phyloP scores from a whole-genome alignment of 140 eudicot genomes.

The Bidens hawaiensis region DNA sequence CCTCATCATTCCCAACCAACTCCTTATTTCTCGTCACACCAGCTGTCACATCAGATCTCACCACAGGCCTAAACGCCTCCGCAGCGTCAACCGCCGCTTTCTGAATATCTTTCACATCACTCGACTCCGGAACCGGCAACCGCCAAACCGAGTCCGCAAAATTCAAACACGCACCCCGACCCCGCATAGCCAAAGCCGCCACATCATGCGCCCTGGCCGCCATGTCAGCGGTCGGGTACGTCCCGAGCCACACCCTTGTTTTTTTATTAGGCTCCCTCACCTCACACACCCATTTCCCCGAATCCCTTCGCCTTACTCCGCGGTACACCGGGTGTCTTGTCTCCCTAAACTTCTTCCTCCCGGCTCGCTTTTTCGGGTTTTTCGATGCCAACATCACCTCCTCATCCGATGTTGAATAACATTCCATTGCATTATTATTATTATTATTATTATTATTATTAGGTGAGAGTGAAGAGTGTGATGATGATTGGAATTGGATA shows the following conservation, averaged over 20 bases:
- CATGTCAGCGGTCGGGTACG: conserved; percentile 67
- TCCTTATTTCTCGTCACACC: not conserved
- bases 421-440: too few species aligned
- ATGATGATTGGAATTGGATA: conserved; percentile 11
- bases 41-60: not conserved
- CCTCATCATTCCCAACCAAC: conserved; percentile 16
- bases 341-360: conserved; percentile 70
- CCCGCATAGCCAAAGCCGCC: conserved; percentile 61
- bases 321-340: conserved; percentile 77
- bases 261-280: conserved; percentile 74
- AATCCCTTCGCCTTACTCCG: conserved; percentile 55
- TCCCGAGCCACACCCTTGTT: conserved; percentile 64
- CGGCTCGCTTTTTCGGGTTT: conserved; percentile 65
- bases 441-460: not conserved
- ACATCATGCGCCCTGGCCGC: conserved; percentile 88
- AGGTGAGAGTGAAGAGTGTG: conserved; percentile 1
- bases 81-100: conserved; percentile 73
- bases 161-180: conserved; percentile 60
- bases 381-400: conserved; percentile 48
- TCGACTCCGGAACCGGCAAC: conserved; percentile 55
- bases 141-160: conserved; percentile 81
- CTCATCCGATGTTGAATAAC: conserved; percentile 24
- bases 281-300: conserved; percentile 86
- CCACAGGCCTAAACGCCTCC: conserved; percentile 41
- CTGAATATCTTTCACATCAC: conserved; percentile 54